phyloP scores from a whole-genome alignment of 2,329 filamentous ascomycete genomes.

The Capronia coronata region DNA sequence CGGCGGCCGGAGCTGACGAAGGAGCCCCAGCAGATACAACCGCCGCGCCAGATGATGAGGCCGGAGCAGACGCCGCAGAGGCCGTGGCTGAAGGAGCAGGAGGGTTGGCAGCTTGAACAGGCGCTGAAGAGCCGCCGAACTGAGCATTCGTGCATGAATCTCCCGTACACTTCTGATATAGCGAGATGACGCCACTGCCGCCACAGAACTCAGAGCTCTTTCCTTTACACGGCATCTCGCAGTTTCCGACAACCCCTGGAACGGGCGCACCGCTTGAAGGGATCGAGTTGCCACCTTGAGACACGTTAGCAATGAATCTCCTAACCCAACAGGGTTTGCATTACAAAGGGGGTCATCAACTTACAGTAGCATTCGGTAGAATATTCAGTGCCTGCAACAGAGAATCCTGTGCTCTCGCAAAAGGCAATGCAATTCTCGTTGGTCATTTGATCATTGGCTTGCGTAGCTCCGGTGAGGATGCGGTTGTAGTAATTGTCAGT shows the following conservation, averaged over 20 bases:
- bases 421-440: constrained; percentile 31
- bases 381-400: constrained; percentile 32
- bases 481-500: constrained; percentile 37
- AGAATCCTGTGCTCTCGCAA: constrained; percentile 32
- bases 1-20: constrained; percentile 1
- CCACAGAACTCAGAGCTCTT: constrained; percentile 29
- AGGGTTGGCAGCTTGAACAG: constrained; percentile 4
- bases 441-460: constrained; percentile 27
- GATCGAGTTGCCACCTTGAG: constrained; percentile 23
- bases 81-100: constrained; percentile 1
- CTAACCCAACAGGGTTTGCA: no score
- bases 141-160: constrained; percentile 22
- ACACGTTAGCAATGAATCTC: constrained; percentile 2
- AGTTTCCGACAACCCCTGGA: constrained; percentile 28
- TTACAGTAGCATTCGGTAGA: constrained; percentile 28
- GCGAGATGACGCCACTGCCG: constrained; percentile 23
- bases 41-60: neutral
- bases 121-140: constrained; percentile 5
- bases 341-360: neutral
- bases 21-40: neutral
- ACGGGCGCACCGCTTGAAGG: constrained; percentile 25
- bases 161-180: constrained; percentile 30
- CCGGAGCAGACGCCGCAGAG: neutral
- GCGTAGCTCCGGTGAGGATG: constrained; percentile 31
- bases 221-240: constrained; percentile 29